Percentiles rank a stretch among this genome's conserved stretches.
Conservation (phyloP, 1,139 yeast species). For the Candida mesenterica region DNA sequence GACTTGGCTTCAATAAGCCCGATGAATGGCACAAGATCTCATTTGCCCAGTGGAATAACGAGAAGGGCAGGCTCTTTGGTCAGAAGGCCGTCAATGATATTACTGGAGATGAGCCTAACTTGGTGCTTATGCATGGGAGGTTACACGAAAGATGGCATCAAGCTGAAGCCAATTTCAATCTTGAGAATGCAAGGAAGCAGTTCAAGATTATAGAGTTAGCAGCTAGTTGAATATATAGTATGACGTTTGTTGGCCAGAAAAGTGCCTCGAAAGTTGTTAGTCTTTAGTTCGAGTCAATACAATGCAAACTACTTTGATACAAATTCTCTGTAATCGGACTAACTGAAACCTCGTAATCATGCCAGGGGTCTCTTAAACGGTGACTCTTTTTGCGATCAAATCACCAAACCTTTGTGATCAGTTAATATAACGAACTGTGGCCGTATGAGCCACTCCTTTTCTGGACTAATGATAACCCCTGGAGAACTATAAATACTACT, state of each 20-base stretch:
- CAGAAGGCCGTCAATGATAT: conserved; percentile 12
- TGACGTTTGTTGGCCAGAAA: conserved; percentile 5
- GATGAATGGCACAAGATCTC: conserved; percentile 13
- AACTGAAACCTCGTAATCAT: no score
- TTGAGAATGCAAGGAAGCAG: conserved; percentile 17
- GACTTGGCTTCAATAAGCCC: conserved; percentile 10
- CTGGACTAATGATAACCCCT: no score
- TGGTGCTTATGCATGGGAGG: conserved; percentile 13
- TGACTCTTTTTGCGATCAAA: no score
- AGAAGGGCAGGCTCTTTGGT: conserved; percentile 13
- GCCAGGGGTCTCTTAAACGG: no score
- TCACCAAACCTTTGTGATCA: no score
- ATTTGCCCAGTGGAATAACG: conserved; percentile 11
- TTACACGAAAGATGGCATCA: conserved; percentile 16
- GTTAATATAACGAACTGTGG: no score
- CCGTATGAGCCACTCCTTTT: no score
- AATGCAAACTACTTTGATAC: no score
- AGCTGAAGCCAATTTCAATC: conserved; percentile 16
- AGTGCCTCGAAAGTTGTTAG: no score
- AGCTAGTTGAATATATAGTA: no score
- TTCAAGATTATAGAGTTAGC: conserved; percentile 16
- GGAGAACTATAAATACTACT: not conserved
- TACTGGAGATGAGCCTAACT: conserved; percentile 13
- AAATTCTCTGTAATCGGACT: no score
- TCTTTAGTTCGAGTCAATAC: no score